Conservation (phyloP, 345 rosid genomes). For the Zanthoxylum bungeanum region DNA sequence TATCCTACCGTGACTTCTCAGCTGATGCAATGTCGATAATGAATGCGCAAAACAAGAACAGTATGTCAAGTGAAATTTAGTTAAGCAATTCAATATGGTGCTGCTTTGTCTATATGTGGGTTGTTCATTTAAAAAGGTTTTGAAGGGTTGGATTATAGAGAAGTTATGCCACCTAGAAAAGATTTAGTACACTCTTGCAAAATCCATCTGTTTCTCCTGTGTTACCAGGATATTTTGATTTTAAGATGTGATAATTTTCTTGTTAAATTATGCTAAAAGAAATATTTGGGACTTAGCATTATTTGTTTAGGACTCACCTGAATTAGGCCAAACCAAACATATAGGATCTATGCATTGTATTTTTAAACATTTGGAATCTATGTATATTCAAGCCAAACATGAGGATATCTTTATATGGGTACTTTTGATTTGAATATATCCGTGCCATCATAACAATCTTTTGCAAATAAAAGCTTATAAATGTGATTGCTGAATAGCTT, state of each 20-base stretch:
- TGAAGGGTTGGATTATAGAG: background rate
- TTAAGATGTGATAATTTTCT: background rate
- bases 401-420: background rate
- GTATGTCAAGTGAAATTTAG: background rate
- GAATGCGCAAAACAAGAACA: background rate
- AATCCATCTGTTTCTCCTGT: background rate
- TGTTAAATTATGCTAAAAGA: background rate
- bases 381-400: background rate
- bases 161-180: background rate
- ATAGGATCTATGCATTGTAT: background rate
- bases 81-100: background rate
- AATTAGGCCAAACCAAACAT: background rate
- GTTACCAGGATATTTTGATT: background rate
- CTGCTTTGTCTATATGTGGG: background rate
- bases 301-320: background rate
- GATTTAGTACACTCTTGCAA: background rate
- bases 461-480: background rate
- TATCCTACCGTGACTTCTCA: slow-evolving; percentile 42
- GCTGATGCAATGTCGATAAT: background rate
- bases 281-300: background rate
- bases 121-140: background rate
- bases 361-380: background rate
- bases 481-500: background rate
- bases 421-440: background rate
- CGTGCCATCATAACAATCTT: background rate